Base-by-base conservation (phyloP, 2,329 filamentous ascomycete species). In the Talaromyces sp. region DNA sequence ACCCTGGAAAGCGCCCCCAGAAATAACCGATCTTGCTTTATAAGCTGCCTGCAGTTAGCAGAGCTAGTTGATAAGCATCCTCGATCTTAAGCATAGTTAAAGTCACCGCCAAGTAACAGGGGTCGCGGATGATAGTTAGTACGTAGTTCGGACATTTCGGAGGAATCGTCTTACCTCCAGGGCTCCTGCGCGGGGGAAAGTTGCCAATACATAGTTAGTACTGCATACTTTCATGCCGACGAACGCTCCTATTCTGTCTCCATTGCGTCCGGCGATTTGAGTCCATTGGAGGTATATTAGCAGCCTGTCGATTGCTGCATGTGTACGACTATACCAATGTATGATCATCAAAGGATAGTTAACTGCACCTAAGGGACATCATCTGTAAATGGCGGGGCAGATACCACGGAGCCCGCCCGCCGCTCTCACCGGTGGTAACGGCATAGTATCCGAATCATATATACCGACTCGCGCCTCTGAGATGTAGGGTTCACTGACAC, bases 31-130 rank as follows among this genome's bases (percentile, higher is more conserved):
- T 34, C 51, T 54, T n/a, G 51, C 51, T 54, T n/a, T 54, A 7
- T 36, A 56, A 56, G 53, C 53, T 38, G 25, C 29, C 51, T 34
- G 51, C 2, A 27, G 0, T 17, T 29, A 51, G 25, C 47, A 22
- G 6, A 47, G 47, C 22, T 34, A 56, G n/a, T 56, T 56, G 53
- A 56, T 56, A 56, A 56, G 53, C 53, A 38, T 31, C 10, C 53
- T 56, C 53, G 31, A 56, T 36, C 53, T 38, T 19, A 22, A 56
- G 53, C 29, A 31, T 54, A 31, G 11, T 15, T 36, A 5, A 19
- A 51, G 47, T 29, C 47, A 29, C 47, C 47, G 47, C 47, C 22
- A 19, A 25, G 53, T 19, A 1, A 36, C 49, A 31, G 25, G 49
- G 49, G 25, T 11, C 15, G 5, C 11, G 19, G 13, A 53, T n/a